Evolutionary conservation across 495 filamentous ascomycete genomes (phyloP).

Genomic region (Tuber melanosporum): DNA sequence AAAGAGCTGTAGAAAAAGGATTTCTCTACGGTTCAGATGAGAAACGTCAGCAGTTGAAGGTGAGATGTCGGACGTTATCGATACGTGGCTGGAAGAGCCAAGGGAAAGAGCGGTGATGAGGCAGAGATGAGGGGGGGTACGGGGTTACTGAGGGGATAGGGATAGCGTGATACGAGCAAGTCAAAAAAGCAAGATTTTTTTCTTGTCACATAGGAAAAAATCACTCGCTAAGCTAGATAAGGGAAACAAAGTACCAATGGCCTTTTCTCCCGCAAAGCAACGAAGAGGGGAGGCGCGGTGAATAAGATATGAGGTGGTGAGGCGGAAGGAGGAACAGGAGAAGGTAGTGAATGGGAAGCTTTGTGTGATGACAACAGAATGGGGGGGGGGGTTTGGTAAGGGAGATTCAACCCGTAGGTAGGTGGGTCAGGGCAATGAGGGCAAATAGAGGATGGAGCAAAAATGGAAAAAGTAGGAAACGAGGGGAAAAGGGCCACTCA

Average conservation of each 20-base stretch:
- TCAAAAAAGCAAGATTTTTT: slow-evolving; percentile 29
- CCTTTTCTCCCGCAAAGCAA: not conserved
- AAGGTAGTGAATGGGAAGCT: not conserved
- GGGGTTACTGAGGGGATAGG: slow-evolving; percentile 9
- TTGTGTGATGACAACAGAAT: not conserved
- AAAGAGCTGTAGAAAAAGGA: slow-evolving; percentile 13
- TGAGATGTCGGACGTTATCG: slow-evolving; percentile 19
- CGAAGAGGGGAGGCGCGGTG: not conserved
- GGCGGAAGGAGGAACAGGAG: not conserved
- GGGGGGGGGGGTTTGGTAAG: not conserved
- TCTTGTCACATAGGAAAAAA: slow-evolving; percentile 12
- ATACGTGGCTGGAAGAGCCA: slow-evolving; percentile 22
- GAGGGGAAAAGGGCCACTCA: not conserved
- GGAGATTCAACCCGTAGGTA: too few relatives aligned
- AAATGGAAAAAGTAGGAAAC: not conserved
- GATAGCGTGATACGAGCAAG: slow-evolving; percentile 17
- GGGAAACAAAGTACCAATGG: not conserved
- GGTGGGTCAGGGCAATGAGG: not conserved
- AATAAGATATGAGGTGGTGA: not conserved
- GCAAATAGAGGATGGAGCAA: not conserved
- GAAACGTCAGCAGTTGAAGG: slow-evolving; percentile 22
- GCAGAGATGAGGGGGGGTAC: not conserved
- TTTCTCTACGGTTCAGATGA: slow-evolving; percentile 20
- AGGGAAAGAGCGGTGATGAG: not conserved
- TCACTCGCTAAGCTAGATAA: not conserved